These are phyloP conservation scores for Phytophthora quininea DNA, from an alignment of 352 stramenopile species.

Conservation along the genomic window DNA sequence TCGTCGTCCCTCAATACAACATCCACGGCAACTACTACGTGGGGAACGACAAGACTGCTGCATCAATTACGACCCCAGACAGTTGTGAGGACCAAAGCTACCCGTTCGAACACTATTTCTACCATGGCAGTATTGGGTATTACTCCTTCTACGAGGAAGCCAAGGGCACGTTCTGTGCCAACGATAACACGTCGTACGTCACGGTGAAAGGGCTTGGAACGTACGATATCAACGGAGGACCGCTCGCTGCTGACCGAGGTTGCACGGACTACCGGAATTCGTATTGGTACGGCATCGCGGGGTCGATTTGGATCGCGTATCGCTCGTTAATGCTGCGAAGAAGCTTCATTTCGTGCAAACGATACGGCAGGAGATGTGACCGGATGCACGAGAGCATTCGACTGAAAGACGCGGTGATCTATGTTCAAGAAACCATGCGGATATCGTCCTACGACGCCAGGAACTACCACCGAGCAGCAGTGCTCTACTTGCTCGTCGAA, in stretches of 20 bases:
- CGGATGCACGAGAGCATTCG: conserved; percentile 19
- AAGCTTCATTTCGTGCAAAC: conserved; percentile 36
- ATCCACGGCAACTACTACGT: conserved; percentile 36
- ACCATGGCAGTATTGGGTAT: conserved; percentile 36
- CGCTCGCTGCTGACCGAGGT: conserved; percentile 24
- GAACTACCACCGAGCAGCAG: conserved; percentile 31
- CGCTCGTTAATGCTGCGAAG: conserved; percentile 30
- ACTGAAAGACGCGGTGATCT: conserved; percentile 36
- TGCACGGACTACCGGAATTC: conserved; percentile 26
- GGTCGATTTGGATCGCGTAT: conserved; percentile 29
- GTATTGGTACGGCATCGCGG: conserved; percentile 32
- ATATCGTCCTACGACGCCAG: conserved; percentile 30
- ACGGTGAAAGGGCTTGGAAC: conserved; percentile 29
- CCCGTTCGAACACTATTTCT: conserved; percentile 36
- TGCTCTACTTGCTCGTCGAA: conserved; percentile 42
- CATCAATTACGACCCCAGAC: conserved; percentile 12
- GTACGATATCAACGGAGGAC: conserved; percentile 31
- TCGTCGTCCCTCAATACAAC: conserved; percentile 37
- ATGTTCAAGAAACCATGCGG: conserved; percentile 38
- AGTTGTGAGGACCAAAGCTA: conserved; percentile 25
- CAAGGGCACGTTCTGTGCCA: conserved; percentile 28
- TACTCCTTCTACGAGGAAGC: conserved; percentile 39
- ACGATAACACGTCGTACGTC: conserved; percentile 37
- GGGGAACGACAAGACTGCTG: conserved; percentile 18
- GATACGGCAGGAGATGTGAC: conserved; percentile 33